Conservation (phyloP, 2,329 filamentous ascomycete genomes). For the Hypoxylon sp. region DNA sequence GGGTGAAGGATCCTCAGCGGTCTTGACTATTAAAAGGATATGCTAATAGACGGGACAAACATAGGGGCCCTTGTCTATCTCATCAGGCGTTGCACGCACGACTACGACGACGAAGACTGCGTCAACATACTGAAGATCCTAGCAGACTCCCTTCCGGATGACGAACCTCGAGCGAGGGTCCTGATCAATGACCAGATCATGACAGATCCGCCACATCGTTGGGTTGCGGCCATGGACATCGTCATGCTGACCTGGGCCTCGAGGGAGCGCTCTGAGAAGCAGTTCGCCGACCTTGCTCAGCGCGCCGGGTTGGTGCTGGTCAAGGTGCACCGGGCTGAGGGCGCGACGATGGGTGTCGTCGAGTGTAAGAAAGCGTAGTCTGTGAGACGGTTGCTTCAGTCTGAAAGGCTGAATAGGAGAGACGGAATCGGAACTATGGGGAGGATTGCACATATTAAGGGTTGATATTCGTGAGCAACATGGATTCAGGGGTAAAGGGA, state of each 20-base stretch:
- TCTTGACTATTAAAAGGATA: background rate
- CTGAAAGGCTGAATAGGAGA: background rate
- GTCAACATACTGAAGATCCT: slow-evolving; percentile 30
- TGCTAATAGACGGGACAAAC: background rate
- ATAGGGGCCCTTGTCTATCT: slow-evolving; percentile 45
- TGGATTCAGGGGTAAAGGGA: background rate
- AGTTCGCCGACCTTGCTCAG: slow-evolving; percentile 16
- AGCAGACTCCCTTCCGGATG: slow-evolving; percentile 23
- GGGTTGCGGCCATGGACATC: slow-evolving; percentile 25
- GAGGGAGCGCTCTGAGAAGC: slow-evolving; percentile 19
- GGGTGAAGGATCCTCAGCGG: background rate
- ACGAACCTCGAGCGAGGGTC: slow-evolving; percentile 25
- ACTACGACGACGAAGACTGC: slow-evolving; percentile 43
- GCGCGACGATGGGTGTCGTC: slow-evolving; percentile 16
- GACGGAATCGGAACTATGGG: background rate
- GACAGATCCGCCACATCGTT: slow-evolving; percentile 20
- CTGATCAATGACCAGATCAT: slow-evolving; percentile 32
- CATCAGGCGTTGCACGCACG: slow-evolving; percentile 46
- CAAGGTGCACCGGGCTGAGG: slow-evolving; percentile 23
- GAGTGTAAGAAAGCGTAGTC: slow-evolving; percentile 27
- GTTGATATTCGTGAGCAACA: background rate
- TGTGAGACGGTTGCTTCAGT: background rate
- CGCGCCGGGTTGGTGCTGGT: slow-evolving; percentile 21
- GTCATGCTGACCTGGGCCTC: slow-evolving; percentile 28
- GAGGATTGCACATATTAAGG: background rate